Percentiles rank a stretch among this genome's conserved stretches.
These are phyloP conservation scores for Lophium mytilinum DNA, from an alignment of 495 filamentous ascomycete genomes.

Conservation along the genomic window DNA sequence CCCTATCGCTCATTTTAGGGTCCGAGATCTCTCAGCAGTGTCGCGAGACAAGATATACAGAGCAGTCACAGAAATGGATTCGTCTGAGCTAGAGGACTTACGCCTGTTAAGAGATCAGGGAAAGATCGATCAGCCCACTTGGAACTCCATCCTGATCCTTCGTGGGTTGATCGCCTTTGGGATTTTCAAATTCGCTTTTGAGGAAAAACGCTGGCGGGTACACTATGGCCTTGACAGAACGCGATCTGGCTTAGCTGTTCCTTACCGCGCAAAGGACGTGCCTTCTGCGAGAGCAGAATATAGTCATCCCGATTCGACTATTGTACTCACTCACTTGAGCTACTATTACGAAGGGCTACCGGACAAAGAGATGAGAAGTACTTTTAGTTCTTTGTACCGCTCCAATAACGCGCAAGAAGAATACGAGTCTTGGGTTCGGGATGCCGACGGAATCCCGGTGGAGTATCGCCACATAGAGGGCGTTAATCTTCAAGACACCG, in stretches of 20 bases:
- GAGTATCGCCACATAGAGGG: conserved; percentile 42
- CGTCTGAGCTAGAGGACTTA: conserved; percentile 33
- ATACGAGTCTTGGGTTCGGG: conserved; percentile 8
- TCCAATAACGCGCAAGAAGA: conserved; percentile 46
- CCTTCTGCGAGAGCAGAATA: conserved; percentile 60
- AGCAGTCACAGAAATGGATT: conserved; percentile 38
- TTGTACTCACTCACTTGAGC: conserved; percentile 55
- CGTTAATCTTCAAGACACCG: conserved; percentile 52
- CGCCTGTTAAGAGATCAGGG: conserved; percentile 24
- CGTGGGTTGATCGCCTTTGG: conserved; percentile 52
- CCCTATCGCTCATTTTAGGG: conserved; percentile 35
- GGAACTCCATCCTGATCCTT: conserved; percentile 44
- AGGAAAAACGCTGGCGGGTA: conserved; percentile 57
- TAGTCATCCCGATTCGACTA: conserved; percentile 63
- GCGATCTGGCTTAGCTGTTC: conserved; percentile 55
- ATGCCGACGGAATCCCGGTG: conserved; percentile 22
- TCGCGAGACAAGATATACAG: conserved; percentile 34
- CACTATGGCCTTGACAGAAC: conserved; percentile 52
- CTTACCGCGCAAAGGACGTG: conserved; percentile 59
- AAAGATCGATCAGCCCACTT: conserved; percentile 34
- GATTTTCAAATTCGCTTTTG: conserved; percentile 47
- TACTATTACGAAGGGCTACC: conserved; percentile 62
- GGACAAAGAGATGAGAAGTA: conserved; percentile 42
- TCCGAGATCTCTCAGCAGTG: conserved; percentile 32
- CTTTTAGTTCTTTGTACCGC: conserved; percentile 43